Evolutionary conservation across 768 basidiomycete species (phyloP), one percentile per base, ranked within the genome.

Genomic region (Mycena crocata): DNA sequence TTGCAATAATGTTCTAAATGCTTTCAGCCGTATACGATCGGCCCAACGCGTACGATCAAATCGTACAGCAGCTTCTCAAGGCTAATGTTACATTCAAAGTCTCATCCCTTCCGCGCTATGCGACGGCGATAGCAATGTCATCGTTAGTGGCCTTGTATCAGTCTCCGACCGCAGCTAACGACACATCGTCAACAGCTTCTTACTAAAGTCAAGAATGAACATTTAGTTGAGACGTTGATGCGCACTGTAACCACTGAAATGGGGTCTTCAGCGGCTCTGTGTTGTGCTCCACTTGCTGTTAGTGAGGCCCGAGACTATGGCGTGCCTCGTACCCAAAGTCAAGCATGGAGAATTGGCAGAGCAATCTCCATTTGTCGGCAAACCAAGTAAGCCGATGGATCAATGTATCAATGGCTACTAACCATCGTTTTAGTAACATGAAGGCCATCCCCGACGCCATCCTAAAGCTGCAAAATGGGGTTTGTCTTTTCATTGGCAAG

Each of bases 301-400:
- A 71, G 72, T 39, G 73, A 83, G 26, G 74, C 80, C 19, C 73
- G 79, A 30, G 70, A 76, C 34, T 82, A 77, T 37, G 82, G 88
- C 39, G 80, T 88, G 19, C 78, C 81, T 3, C 85, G 84, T 45
- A 87, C 85, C 30, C 81, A 88, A 14, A 90, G 88, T 24, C 81
- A 87, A 73, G 85, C 86, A 12, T 91, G 90, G 90, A 78, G 86
- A 49, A 83, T 91, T 24, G 90, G 90, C 12, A 80, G 87, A 32
- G 88, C 88, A 0, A 82, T 90, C 19, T 82, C 84, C 8, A 80
- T 85, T 5, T 84, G 85, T 62, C 80, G 86, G 49, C 83, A 84
- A 74, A 78, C 77, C 51, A 86, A 75, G 77, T 77, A 50, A 45
- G 74, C n/a, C 28, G 34, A 8, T 37, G 34, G 23, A 34, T 14